Conservation (phyloP, 805 yeast species). For the Naumovozyma baii region DNA sequence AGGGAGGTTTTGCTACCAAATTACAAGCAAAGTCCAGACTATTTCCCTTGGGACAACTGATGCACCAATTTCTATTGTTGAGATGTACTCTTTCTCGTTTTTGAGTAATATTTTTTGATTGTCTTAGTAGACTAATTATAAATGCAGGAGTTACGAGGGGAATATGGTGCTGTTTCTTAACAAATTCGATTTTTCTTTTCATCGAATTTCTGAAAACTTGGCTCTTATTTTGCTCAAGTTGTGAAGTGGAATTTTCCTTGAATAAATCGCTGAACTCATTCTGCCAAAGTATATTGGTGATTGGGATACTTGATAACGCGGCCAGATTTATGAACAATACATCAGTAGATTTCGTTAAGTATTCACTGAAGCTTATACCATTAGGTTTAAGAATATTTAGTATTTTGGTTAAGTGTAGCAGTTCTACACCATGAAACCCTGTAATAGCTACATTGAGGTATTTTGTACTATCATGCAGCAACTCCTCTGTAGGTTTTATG, state of each 20-base stretch:
- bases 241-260: constrained; percentile 4
- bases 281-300: constrained; percentile 21
- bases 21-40: constrained; percentile 17
- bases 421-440: constrained; percentile 72
- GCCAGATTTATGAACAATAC: constrained; percentile 24
- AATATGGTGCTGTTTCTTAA: constrained; percentile 22
- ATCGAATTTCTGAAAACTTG: constrained; percentile 26
- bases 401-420: constrained; percentile 59
- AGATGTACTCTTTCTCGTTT: constrained; percentile 7
- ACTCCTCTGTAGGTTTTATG: constrained; percentile 18
- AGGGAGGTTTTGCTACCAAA: constrained; percentile 1
- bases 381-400: constrained; percentile 39
- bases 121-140: constrained; percentile 18
- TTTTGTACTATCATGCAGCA: constrained; percentile 18
- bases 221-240: constrained; percentile 10
- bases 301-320: constrained; percentile 21
- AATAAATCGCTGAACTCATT: constrained; percentile 25
- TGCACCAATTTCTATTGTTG: constrained; percentile 27
- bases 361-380: constrained; percentile 20
- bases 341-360: constrained; percentile 25
- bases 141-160: constrained; percentile 29
- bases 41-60: constrained; percentile 25
- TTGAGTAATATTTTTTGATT: constrained; percentile 3
- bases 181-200: constrained; percentile 27
- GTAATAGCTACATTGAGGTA: constrained; percentile 40